Evolutionary conservation across 352 stramenopile genomes (phyloP).

Genomic region (Saprolegnia parasitica): DNA sequence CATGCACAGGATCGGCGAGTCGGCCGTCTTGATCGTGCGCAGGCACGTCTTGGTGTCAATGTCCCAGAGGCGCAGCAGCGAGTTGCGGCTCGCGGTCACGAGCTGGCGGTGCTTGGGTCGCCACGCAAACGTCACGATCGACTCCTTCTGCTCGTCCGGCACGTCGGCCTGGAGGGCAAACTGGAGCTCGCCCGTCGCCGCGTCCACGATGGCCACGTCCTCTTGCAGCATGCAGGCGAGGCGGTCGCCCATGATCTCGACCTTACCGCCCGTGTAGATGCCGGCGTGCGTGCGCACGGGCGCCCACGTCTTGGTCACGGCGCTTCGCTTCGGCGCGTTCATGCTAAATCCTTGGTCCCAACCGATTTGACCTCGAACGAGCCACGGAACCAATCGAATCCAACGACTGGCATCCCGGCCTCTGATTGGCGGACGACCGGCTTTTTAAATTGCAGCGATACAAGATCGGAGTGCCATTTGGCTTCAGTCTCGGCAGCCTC

Average conservation of each 20-base stretch:
- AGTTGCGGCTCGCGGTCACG: constrained; percentile 77
- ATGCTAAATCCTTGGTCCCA: neutral
- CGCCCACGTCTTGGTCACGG: constrained; percentile 74
- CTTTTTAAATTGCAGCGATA: too few relatives aligned
- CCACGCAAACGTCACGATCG: constrained; percentile 78
- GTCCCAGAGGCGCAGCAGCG: constrained; percentile 81
- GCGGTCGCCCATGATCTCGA: constrained; percentile 48
- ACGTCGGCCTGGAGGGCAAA: constrained; percentile 66
- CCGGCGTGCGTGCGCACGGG: constrained; percentile 68
- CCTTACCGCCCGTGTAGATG: constrained; percentile 81
- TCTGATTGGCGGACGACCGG: too few relatives aligned
- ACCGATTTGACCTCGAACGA: neutral
- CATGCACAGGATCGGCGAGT: constrained; percentile 81
- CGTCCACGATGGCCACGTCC: constrained; percentile 74
- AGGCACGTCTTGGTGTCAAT: constrained; percentile 73
- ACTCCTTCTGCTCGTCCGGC: constrained; percentile 68
- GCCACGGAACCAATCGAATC: neutral
- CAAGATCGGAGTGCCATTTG: too few relatives aligned
- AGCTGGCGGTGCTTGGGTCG: constrained; percentile 72
- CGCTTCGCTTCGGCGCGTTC: constrained; percentile 30
- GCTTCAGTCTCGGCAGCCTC: too few relatives aligned
- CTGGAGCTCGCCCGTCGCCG: constrained; percentile 59
- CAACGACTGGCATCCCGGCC: neutral
- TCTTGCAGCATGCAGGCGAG: constrained; percentile 81
- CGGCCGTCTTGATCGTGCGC: constrained; percentile 63